Base-by-base conservation (phyloP, 2,329 filamentous ascomycete genomes). In the Fusarium pseudograminearum region DNA sequence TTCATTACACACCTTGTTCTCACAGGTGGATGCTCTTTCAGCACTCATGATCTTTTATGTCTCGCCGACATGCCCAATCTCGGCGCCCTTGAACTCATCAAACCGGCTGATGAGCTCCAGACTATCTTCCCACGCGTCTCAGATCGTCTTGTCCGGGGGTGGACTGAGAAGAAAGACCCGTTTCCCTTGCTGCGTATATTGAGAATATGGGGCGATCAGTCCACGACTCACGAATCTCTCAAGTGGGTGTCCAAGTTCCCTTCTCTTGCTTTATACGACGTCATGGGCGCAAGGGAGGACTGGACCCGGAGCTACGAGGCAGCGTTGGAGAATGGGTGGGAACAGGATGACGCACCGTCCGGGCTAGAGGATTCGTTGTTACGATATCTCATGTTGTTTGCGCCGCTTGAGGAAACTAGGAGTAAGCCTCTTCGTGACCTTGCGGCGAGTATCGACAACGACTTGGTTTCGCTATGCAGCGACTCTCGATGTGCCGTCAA, bases 181-280 rank as follows among this genome's bases (percentile, higher is more conserved):
- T 87, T 87, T 36, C 84, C 84, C 0, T 45, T 80, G 6, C 78
- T 87, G 42, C 79, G 84, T 7, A 74, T 86, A 18, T 72, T 87
- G 42, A 79, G 80, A 30, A 80, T 87, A 16, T 82, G 81, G 81
- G 81, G 83, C 1, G 75, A 81, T 33, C 70, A 80, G 24, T 76
- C 79, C 5, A 78, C 80, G 1, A 83, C 83, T 0, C 69, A 76
- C 8, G 68, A 76, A 8, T 84, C 82, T 1, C 73, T 87, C 7
- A 75, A 73, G 7, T 83, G 80, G 71, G 73, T 83, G 5, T 72
- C 78, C 12, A 74, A 71, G 6, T 84, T 87, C 46, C 84, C 84
- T 1, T 77, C 80, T 3, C 75, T 87, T 31, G 78, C 76, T 2
- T 53, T 86, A 6, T 84, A 84, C 69, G 83, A 85, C 61, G 76